Evolutionary conservation across 2,329 filamentous ascomycete species (phyloP).

Genomic region (Scedosporium dehoogii): DNA sequence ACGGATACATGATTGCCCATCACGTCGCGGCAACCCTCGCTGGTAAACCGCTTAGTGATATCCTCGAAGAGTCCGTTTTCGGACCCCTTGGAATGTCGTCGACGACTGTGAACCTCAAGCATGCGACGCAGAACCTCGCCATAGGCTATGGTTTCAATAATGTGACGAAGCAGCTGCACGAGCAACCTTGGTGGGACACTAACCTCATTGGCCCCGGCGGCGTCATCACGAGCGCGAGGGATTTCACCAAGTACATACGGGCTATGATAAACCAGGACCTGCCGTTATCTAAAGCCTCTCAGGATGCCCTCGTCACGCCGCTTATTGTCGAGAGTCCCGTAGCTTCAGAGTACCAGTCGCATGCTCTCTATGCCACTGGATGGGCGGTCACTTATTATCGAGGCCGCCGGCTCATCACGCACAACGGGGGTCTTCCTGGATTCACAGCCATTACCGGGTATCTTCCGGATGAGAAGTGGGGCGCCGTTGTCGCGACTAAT

Average conservation of each 20-base stretch:
- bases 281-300: slow-evolving; percentile 13
- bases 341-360: slow-evolving; percentile 11
- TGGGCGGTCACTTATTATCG: slow-evolving; percentile 18
- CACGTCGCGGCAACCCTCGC: slow-evolving; percentile 35
- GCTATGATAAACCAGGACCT: slow-evolving; percentile 16
- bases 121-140: slow-evolving; percentile 22
- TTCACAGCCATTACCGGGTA: slow-evolving; percentile 20
- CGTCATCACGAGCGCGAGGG: slow-evolving; percentile 26
- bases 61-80: slow-evolving; percentile 32
- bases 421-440: slow-evolving; percentile 19
- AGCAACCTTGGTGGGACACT: slow-evolving; percentile 20
- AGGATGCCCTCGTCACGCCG: slow-evolving; percentile 18
- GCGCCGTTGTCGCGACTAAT: slow-evolving; percentile 20
- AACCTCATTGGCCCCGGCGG: slow-evolving; percentile 25
- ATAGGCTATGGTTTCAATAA: slow-evolving; percentile 30
- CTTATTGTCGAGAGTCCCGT: slow-evolving; percentile 12
- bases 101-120: slow-evolving; percentile 22
- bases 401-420: slow-evolving; percentile 19
- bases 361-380: slow-evolving; percentile 19
- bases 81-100: slow-evolving; percentile 35
- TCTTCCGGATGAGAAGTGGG: slow-evolving; percentile 22
- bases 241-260: slow-evolving; percentile 23
- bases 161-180: slow-evolving; percentile 12
- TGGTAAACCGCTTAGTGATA: slow-evolving; percentile 25
- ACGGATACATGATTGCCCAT: slow-evolving; percentile 35